These are phyloP conservation scores for Tricholoma sp. DNA, from an alignment of 768 basidiomycete species.

Conservation along the genomic window DNA sequence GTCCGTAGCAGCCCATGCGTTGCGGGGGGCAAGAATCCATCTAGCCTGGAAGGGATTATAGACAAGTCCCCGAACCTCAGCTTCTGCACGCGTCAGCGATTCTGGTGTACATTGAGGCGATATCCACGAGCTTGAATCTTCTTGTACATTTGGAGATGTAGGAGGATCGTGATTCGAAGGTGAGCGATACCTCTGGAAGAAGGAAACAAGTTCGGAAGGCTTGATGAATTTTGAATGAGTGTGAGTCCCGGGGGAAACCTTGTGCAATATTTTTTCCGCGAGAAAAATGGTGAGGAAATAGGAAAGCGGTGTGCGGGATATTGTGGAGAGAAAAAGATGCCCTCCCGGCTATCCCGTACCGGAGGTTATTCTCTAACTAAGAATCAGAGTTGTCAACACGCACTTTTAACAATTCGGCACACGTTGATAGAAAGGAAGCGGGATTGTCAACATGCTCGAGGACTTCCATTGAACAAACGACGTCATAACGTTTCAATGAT, in stretches of 20 bases:
- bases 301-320: slow-evolving; percentile 64
- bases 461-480: slow-evolving; percentile 97
- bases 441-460: slow-evolving; percentile 97
- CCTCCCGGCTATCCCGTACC: slow-evolving; percentile 72
- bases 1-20: slow-evolving; percentile 45
- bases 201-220: slow-evolving; percentile 77
- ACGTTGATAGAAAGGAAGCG: slow-evolving; percentile 70
- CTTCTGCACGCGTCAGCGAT: slow-evolving; percentile 57
- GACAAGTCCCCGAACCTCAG: slow-evolving; percentile 74
- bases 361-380: background rate
- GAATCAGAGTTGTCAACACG: slow-evolving; percentile 10
- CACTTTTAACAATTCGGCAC: slow-evolving; percentile 86
- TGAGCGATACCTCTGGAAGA: slow-evolving; percentile 62
- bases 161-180: slow-evolving; percentile 2
- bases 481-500: slow-evolving; percentile 69
- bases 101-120: slow-evolving; percentile 39
- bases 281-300: slow-evolving; percentile 50
- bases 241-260: slow-evolving; percentile 87
- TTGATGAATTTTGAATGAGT: slow-evolving; percentile 88
- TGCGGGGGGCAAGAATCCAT: slow-evolving; percentile 66
- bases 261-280: slow-evolving; percentile 76
- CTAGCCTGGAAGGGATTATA: slow-evolving; percentile 67
- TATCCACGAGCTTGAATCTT: slow-evolving; percentile 49
- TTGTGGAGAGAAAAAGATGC: slow-evolving; percentile 92
- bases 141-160: background rate